Evolutionary conservation across 176 grass and related monocot species (phyloP).

Genomic region (Tillandsia leiboldiana): DNA sequence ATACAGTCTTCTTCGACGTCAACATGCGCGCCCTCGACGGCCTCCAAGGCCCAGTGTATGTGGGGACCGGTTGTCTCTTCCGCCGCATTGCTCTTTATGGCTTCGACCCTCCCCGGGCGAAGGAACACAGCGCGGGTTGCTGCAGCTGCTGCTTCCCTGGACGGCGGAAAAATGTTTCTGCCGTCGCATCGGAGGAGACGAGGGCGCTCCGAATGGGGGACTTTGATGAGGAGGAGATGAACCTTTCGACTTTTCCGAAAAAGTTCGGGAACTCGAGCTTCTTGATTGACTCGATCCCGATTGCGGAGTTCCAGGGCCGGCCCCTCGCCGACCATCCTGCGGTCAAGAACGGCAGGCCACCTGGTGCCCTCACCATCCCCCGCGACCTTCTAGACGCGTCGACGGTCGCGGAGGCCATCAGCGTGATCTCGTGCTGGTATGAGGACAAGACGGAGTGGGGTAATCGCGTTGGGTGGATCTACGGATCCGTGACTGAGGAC

Average conservation of each 20-base stretch:
- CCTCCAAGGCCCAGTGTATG: slow-evolving; percentile 84
- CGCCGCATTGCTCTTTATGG: slow-evolving; percentile 84
- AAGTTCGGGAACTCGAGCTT: slow-evolving; percentile 89
- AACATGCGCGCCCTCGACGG: slow-evolving; percentile 94
- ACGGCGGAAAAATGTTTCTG: slow-evolving; percentile 37
- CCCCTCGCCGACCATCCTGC: slow-evolving; percentile 95
- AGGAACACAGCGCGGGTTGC: slow-evolving; percentile 56
- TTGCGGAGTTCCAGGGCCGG: slow-evolving; percentile 92
- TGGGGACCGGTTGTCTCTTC: slow-evolving; percentile 89
- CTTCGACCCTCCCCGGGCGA: slow-evolving; percentile 86
- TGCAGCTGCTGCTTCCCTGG: slow-evolving; percentile 85
- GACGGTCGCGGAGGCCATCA: slow-evolving; percentile 85
- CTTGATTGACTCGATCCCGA: slow-evolving; percentile 77
- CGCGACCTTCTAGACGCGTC: slow-evolving; percentile 86
- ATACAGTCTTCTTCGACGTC: slow-evolving; percentile 94
- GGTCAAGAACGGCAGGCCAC: slow-evolving; percentile 75
- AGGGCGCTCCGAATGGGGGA: slow-evolving; percentile 68
- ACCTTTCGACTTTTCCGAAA: slow-evolving; percentile 80
- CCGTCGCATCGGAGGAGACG: slow-evolving; percentile 50
- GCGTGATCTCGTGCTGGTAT: slow-evolving; percentile 97
- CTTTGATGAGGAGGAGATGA: slow-evolving; percentile 86
- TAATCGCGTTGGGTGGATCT: slow-evolving; percentile 91
- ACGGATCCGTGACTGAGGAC: slow-evolving; percentile 95
- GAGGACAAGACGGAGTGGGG: slow-evolving; percentile 99
- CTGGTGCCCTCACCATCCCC: slow-evolving; percentile 74